phyloP scores from a whole-genome alignment of 306 rosid genomes.

The Quercus engelmannii region DNA sequence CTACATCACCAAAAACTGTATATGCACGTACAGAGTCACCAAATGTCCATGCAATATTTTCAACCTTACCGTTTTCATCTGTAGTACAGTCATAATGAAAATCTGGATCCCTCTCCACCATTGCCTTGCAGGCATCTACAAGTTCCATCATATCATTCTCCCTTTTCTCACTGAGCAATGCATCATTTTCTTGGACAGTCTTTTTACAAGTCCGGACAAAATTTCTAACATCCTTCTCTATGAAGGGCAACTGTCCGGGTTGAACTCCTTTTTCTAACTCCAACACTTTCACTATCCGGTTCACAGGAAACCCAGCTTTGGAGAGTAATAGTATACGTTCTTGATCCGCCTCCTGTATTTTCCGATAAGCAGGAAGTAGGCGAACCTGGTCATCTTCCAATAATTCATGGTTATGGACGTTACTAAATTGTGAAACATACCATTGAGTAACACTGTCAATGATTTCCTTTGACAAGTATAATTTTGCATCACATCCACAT shows the following conservation, averaged over 20 bases:
- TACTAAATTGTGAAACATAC: conserved; percentile 68
- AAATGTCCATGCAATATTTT: conserved; percentile 60
- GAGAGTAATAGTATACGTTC: conserved; percentile 60
- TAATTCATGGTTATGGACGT: conserved; percentile 63
- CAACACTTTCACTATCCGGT: conserved; percentile 55
- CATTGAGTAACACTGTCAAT: conserved; percentile 52
- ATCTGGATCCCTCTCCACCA: conserved; percentile 41
- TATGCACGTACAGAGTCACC: conserved; percentile 46
- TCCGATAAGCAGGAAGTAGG: conserved; percentile 68
- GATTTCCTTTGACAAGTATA: conserved; percentile 65
- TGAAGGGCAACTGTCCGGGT: conserved; percentile 61
- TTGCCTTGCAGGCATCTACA: conserved; percentile 51
- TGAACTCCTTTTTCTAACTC: conserved; percentile 68
- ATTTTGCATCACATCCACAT: conserved; percentile 71
- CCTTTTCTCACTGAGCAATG: conserved; percentile 54
- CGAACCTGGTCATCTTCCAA: conserved; percentile 76
- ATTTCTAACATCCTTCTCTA: conserved; percentile 72
- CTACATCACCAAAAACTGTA: conserved; percentile 52
- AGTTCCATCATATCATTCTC: conserved; percentile 58
- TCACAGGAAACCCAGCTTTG: conserved; percentile 72
- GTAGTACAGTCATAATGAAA: conserved; percentile 42
- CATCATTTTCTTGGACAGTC: conserved; percentile 63
- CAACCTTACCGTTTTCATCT: conserved; percentile 49
- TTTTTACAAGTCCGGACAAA: conserved; percentile 66
- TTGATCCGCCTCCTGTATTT: conserved; percentile 60